Base-by-base conservation (phyloP, 441 rosid species). In the Erodium texanum region DNA sequence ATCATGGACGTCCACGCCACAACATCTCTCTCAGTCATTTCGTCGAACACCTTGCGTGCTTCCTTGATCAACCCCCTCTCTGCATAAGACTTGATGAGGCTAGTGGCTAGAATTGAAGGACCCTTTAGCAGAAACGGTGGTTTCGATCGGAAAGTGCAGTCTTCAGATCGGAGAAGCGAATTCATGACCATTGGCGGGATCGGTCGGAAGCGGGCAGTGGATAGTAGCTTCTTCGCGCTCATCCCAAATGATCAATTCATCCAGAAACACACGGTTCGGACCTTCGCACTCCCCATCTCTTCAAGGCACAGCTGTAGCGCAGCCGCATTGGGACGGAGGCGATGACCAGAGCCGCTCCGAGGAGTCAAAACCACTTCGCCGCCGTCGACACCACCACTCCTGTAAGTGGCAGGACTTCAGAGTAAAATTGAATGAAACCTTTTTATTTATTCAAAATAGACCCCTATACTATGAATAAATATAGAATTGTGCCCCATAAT, bases 1-100 rank as follows among this genome's bases (percentile, higher is more conserved):
- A 94, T 82, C 98, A 94, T 87, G 27, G 89, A 83, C 0, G 94
- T 94, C 97, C 96, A 90, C 0, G 93, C 70, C 5, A 95, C 88
- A 3, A 86, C 88, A 18, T 95, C 99, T 83, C 87, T 82, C 0
- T 79, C 83, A 66, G 88, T 86, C 90, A 95, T 85, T 88, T 92
- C 97, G 70, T 92, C 92, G 87, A 94, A 94, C 97, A 94, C 66
- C 36, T 56, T 74, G 66, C 86, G 96, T 73, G 97, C 99, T 65
- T 89, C 86, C 5, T 41, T 65, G 2, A 83, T 52, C 20, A 78
- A 72, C 19, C 97, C 97, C 38, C 70, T 77, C 2, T 86, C 82
- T 2, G 85, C 84, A 69, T 73, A 90, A 0, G 89, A 83, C 2
- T 74, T 76, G n/a, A 89, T 80, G 54, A 90, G 83, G 63, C 79